Evolutionary conservation across 2,329 filamentous ascomycete species (phyloP).

Genomic region (Neofusicoccum ribis): DNA sequence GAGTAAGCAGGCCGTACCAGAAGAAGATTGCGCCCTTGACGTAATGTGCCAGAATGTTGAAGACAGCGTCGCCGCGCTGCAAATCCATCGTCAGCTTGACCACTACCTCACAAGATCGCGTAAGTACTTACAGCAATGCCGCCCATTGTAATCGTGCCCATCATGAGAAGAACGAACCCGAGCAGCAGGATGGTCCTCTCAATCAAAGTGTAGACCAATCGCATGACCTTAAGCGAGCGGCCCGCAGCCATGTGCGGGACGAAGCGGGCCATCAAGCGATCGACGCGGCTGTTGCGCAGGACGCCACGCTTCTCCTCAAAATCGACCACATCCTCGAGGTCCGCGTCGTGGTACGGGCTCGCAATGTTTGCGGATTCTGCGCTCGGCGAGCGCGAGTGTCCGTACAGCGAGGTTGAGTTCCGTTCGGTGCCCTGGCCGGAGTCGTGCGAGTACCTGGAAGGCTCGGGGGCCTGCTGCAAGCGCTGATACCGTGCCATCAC

Average conservation of each 20-base stretch:
- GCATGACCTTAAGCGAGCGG: slow-evolving; percentile 58
- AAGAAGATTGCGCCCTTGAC: slow-evolving; percentile 95
- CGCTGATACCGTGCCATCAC: slow-evolving; percentile 43
- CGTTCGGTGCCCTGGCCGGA: slow-evolving; percentile 68
- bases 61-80: slow-evolving; percentile 68
- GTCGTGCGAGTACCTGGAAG: slow-evolving; percentile 45
- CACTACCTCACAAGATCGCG: not conserved
- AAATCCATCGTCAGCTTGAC: slow-evolving; percentile 18
- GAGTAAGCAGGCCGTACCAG: slow-evolving; percentile 83
- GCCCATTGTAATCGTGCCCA: slow-evolving; percentile 74
- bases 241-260: slow-evolving; percentile 58
- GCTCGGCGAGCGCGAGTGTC: slow-evolving; percentile 63
- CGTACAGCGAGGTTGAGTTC: slow-evolving; percentile 65
- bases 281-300: slow-evolving; percentile 48
- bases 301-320: slow-evolving; percentile 49
- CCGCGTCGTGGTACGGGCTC: slow-evolving; percentile 48
- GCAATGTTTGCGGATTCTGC: slow-evolving; percentile 48
- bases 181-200: slow-evolving; percentile 77
- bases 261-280: slow-evolving; percentile 55
- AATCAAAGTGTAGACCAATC: slow-evolving; percentile 64
- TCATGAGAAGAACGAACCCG: slow-evolving; percentile 71
- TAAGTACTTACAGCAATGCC: slow-evolving; percentile 74
- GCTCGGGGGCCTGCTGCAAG: slow-evolving; percentile 31
- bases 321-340: slow-evolving; percentile 44
- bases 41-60: slow-evolving; percentile 87